phyloP scores from a whole-genome alignment of 1,284 basidiomycete species.

The Porodaedalea pini region DNA sequence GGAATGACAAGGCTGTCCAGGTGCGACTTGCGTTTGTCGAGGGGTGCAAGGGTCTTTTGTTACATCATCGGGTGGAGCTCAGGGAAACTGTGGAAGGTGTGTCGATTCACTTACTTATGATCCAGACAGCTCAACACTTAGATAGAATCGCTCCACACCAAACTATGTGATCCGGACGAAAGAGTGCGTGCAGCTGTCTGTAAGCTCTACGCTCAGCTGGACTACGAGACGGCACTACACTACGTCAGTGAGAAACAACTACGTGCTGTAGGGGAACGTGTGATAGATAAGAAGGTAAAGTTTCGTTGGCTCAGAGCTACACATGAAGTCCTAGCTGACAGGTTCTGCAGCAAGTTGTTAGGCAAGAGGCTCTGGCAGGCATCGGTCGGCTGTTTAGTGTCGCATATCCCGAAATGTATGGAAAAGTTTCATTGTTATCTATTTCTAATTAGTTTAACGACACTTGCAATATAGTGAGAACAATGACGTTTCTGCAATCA shows the following conservation, averaged over 20 bases:
- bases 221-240: conserved; percentile 88
- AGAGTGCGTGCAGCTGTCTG: conserved; percentile 85
- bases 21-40: conserved; percentile 84
- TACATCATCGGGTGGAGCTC: conserved; percentile 58
- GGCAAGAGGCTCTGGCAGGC: conserved; percentile 76
- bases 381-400: conserved; percentile 78
- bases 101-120: conserved; percentile 22
- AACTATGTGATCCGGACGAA: conserved; percentile 87
- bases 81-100: conserved; percentile 57
- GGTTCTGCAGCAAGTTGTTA: conserved; percentile 59
- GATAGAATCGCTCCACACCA: conserved; percentile 59
- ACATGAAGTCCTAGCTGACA: not conserved
- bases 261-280: conserved; percentile 64
- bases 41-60: conserved; percentile 59
- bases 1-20: conserved; percentile 69
- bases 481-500: conserved; percentile 66
- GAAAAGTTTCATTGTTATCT: conserved; percentile 13
- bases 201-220: conserved; percentile 77
- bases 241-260: conserved; percentile 70
- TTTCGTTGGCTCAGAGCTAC: not conserved
- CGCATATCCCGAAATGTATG: conserved; percentile 88
- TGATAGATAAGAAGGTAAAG: conserved; percentile 82
- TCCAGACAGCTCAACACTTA: conserved; percentile 16
- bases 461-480: conserved; percentile 58
- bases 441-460: conserved; percentile 4